Conservation (phyloP, 352 stramenopile genomes). For the Pythium rishiriense region DNA sequence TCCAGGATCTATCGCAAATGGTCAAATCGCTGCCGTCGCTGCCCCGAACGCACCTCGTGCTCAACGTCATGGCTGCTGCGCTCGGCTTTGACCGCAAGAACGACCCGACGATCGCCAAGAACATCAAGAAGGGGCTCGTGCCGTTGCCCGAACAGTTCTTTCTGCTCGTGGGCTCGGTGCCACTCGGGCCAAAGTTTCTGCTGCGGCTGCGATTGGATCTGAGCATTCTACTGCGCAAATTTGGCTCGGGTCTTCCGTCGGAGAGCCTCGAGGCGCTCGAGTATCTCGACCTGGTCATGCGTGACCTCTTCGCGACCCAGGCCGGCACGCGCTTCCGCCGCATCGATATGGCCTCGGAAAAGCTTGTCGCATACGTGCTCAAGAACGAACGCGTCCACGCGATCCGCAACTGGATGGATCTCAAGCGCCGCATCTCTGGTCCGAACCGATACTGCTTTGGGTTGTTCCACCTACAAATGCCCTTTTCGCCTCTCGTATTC, state of each 20-base stretch:
- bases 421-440: constrained; percentile 60
- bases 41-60: constrained; percentile 72
- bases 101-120: constrained; percentile 83
- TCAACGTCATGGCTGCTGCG: constrained; percentile 75
- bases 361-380: constrained; percentile 64
- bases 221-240: constrained; percentile 47
- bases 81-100: constrained; percentile 82
- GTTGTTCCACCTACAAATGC: constrained; percentile 84
- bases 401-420: constrained; percentile 65
- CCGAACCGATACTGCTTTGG: constrained; percentile 77
- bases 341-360: constrained; percentile 75
- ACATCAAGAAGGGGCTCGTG: constrained; percentile 82
- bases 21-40: constrained; percentile 81
- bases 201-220: constrained; percentile 73
- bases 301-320: constrained; percentile 81
- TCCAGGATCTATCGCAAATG: constrained; percentile 79
- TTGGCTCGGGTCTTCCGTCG: constrained; percentile 42
- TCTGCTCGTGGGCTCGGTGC: constrained; percentile 67
- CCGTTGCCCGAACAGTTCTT: constrained; percentile 83
- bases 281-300: constrained; percentile 82
- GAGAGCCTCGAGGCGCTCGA: constrained; percentile 65
- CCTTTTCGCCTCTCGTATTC: constrained; percentile 68
- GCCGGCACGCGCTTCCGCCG: constrained; percentile 77
- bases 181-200: constrained; percentile 70
- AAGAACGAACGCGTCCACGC: constrained; percentile 80